Percentiles rank a stretch among this genome's conserved stretches.
These are phyloP conservation scores for Annona cherimola DNA, from an alignment of 164 flowering plant species.

Conservation along the genomic window DNA sequence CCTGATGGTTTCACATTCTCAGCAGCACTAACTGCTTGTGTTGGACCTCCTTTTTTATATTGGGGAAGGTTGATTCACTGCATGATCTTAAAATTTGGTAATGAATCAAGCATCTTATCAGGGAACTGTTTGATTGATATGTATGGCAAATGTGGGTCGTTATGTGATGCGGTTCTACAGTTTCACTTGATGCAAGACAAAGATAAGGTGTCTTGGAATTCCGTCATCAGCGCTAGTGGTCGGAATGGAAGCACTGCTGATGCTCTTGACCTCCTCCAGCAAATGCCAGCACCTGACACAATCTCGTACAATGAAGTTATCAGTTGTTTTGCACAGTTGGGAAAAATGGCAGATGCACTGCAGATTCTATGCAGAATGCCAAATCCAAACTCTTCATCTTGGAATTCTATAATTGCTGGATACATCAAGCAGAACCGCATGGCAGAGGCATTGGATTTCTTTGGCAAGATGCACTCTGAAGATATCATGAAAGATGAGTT, in stretches of 20 bases:
- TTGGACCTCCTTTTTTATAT: conserved; percentile 25
- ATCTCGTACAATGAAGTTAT: conserved; percentile 62
- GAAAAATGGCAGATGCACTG: conserved; percentile 48
- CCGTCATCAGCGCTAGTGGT: conserved; percentile 50
- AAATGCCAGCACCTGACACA: conserved; percentile 57
- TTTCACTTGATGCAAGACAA: conserved; percentile 31
- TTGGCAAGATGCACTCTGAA: conserved; percentile 41
- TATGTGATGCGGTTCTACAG: conserved; percentile 36
- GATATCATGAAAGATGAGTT: conserved; percentile 47
- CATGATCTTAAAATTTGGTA: conserved; percentile 38
- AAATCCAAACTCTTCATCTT: conserved; percentile 60
- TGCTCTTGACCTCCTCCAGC: conserved; percentile 33
- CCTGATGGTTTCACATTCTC: conserved; percentile 47
- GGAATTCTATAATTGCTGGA: conserved; percentile 65
- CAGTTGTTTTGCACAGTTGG: conserved; percentile 48
- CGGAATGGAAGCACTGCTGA: conserved; percentile 36
- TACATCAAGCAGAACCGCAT: conserved; percentile 37
- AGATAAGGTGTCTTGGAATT: conserved; percentile 65
- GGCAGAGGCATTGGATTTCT: conserved; percentile 41
- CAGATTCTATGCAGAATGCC: conserved; percentile 35
- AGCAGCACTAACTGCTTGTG: conserved; percentile 47
- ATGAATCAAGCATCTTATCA: conserved; percentile 28
- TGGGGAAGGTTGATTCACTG: conserved; percentile 49
- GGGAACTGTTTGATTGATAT: conserved; percentile 62
- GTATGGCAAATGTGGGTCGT: conserved; percentile 60